Evolutionary conservation across 495 filamentous ascomycete species (phyloP), one percentile per base, ranked within the genome.

Genomic region (Daldinia decipiens): DNA sequence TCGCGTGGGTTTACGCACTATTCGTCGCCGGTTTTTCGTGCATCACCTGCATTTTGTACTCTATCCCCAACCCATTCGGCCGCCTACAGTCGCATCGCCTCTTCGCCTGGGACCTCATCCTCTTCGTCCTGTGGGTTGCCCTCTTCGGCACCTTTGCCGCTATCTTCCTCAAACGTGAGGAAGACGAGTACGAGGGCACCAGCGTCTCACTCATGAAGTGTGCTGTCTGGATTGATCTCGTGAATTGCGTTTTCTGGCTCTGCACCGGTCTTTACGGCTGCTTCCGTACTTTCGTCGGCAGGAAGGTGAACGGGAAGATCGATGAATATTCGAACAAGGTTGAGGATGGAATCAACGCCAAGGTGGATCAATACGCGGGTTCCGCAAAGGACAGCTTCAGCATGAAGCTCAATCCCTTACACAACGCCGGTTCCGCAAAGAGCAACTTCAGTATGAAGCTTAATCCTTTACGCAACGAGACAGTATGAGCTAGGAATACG

Each of bases 221-320:
- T 77, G 90, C 90, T 34, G 89, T 90, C 39, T 93, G 90, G 90
- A 68, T 92, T 56, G 89, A 92, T 79, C 77, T 92, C 58, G 77
- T 87, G 32, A 89, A 89, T 65, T 80, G 88, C 81, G 39, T 87
- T 45, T 74, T 93, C 54, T 92, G 90, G 90, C 72, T 86, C 17
- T 56, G 80, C 29, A 89, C 85, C 11, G 79, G 78, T 21, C 68
- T 75, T 29, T 74, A 77, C 64, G 78, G 78, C 45, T 74, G 76
- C 61, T 65, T 75, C 56, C 72, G 75, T 43, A 79, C 75, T 19
- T 78, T 78, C 32, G 67, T 75, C 62, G 75, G 67, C 5, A 67
- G 69, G 39, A 78, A 78, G 67, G 76, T 79, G 52, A 75, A 78
- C 51, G 69, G 56, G 40, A 76, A 72, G 67, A 71, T 77, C 59